phyloP scores from a whole-genome alignment of 2,329 filamentous ascomycete species.

The Trichoderma endophyticum region DNA sequence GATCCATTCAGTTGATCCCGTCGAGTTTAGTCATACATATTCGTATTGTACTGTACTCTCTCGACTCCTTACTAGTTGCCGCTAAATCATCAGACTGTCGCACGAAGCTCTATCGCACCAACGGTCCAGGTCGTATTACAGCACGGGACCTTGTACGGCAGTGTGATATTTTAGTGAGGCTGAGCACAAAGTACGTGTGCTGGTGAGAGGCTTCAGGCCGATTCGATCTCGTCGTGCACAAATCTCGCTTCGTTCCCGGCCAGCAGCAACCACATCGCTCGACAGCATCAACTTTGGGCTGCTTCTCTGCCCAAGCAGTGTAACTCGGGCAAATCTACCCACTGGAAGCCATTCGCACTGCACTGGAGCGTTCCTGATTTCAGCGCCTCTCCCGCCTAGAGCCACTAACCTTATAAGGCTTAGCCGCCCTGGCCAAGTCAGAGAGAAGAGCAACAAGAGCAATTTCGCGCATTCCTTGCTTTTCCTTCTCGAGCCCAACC shows the following conservation, averaged over 20 bases:
- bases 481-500: constrained; percentile 1
- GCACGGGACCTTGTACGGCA: not conserved
- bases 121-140: not conserved
- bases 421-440: constrained; percentile 21
- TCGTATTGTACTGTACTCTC: not conserved
- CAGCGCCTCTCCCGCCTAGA: not conserved
- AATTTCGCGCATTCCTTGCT: constrained; percentile 38
- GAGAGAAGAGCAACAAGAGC: constrained; percentile 28
- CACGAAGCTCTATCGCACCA: not conserved
- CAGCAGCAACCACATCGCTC: constrained; percentile 4
- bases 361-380: not conserved
- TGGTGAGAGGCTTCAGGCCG: not conserved
- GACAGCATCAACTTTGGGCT: not conserved
- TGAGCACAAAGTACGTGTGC: not conserved
- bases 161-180: not conserved
- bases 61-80: not conserved
- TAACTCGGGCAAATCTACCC: not conserved
- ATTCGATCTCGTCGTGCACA: constrained; percentile 4
- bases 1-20: not conserved
- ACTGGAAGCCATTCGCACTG: not conserved
- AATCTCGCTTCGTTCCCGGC: constrained; percentile 15
- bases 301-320: not conserved
- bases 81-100: not conserved
- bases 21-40: not conserved
- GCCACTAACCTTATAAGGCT: constrained; percentile 21